Percentiles rank a stretch among this genome's conserved stretches.
These are phyloP conservation scores for Fomitopsis betulina DNA, from an alignment of 1,284 basidiomycete species.

Conservation along the genomic window DNA sequence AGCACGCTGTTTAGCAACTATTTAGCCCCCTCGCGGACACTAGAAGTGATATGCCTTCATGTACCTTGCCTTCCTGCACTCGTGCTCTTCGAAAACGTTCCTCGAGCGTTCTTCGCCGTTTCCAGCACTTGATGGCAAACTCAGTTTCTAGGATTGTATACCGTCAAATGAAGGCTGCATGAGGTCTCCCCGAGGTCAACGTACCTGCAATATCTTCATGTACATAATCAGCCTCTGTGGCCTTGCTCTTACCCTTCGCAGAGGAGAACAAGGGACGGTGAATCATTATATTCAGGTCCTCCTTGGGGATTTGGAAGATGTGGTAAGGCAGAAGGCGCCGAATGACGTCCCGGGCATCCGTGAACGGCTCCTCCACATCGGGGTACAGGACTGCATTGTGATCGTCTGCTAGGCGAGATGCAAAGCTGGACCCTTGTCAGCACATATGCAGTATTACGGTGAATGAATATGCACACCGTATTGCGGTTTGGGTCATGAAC, in stretches of 20 bases:
- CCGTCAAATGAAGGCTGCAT: not conserved
- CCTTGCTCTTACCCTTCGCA: conserved; percentile 53
- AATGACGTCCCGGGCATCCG: conserved; percentile 54
- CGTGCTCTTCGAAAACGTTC: conserved; percentile 51
- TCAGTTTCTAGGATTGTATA: conserved; percentile 45
- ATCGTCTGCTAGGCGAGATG: conserved; percentile 52
- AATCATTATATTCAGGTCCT: conserved; percentile 42
- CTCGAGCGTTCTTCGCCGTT: conserved; percentile 48
- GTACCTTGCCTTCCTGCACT: conserved; percentile 53
- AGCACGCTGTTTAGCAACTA: conserved; percentile 37
- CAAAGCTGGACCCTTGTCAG: conserved; percentile 39
- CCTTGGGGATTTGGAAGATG: conserved; percentile 65
- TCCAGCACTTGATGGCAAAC: conserved; percentile 62
- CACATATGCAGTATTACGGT: not conserved
- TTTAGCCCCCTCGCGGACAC: conserved; percentile 1
- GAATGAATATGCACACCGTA: conserved; percentile 35
- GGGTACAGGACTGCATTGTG: conserved; percentile 56
- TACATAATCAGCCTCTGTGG: conserved; percentile 36
- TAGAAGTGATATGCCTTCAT: conserved; percentile 13
- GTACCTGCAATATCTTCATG: conserved; percentile 54
- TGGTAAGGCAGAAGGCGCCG: conserved; percentile 71
- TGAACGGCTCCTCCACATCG: conserved; percentile 64
- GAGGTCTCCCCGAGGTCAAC: conserved; percentile 7
- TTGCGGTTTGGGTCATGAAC: conserved; percentile 38
- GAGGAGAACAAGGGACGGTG: conserved; percentile 17